These are phyloP conservation scores for Diutina pseudorugosa DNA, from an alignment of 1,139 yeast species.

Conservation along the genomic window DNA sequence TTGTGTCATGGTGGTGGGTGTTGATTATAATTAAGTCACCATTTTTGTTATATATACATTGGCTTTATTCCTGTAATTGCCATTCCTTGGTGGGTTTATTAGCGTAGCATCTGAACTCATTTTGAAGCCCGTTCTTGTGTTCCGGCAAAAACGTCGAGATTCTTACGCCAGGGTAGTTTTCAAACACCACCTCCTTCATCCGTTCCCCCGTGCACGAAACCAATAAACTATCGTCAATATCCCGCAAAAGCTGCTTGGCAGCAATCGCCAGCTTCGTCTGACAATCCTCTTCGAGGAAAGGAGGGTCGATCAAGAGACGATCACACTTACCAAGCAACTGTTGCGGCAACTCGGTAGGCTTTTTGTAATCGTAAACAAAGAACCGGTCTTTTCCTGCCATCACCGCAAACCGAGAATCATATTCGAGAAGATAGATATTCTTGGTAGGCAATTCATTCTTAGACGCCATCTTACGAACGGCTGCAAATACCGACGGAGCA, in stretches of 20 bases:
- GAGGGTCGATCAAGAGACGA: constrained; percentile 78
- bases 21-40: neutral
- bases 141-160: constrained; percentile 64
- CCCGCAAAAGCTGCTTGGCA: constrained; percentile 47
- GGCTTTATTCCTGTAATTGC: neutral
- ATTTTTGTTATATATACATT: neutral
- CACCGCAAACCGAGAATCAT: constrained; percentile 60
- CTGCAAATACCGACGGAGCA: constrained; percentile 90
- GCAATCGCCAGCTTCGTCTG: constrained; percentile 65
- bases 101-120: constrained; percentile 82
- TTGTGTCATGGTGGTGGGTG: too few relatives aligned
- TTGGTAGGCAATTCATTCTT: constrained; percentile 45
- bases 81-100: neutral
- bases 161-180: constrained; percentile 51
- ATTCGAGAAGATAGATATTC: constrained; percentile 66
- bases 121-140: constrained; percentile 76
- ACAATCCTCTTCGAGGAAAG: constrained; percentile 71
- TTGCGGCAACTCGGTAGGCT: constrained; percentile 53
- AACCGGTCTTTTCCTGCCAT: constrained; percentile 60
- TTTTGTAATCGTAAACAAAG: constrained; percentile 61
- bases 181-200: constrained; percentile 50
- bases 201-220: constrained; percentile 83
- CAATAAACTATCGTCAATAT: constrained; percentile 21
- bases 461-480: constrained; percentile 41
- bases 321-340: constrained; percentile 51